A percentile compares a stretch with the other conserved stretches of the same genome.
These are phyloP conservation scores for Cystobasidium ongulense DNA, from an alignment of 768 basidiomycete genomes.

Conservation along the genomic window DNA sequence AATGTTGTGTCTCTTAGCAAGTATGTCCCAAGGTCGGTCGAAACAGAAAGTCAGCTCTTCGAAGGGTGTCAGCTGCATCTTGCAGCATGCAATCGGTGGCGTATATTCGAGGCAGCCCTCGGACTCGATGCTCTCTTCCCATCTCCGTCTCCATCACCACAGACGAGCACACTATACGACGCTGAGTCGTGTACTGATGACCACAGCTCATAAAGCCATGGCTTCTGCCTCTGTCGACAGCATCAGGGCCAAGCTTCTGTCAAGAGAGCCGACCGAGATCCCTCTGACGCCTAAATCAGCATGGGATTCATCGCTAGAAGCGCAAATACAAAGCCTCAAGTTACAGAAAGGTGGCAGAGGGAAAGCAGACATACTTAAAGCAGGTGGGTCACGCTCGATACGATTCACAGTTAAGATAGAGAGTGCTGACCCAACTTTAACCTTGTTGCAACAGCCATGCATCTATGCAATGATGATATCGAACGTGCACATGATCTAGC, in stretches of 20 bases:
- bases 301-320: neutral
- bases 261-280: neutral
- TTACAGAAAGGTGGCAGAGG: neutral
- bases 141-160: too few species aligned
- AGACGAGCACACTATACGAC: too few species aligned
- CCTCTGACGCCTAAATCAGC: neutral
- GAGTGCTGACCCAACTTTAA: neutral
- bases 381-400: neutral
- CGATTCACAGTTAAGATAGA: too few species aligned
- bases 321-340: neutral
- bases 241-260: neutral
- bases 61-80: neutral
- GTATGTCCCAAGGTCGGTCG: too few species aligned
- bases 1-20: neutral
- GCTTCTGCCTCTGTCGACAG: neutral
- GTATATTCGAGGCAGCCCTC: too few species aligned
- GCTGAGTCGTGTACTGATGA: neutral
- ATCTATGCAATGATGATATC: slow-evolving; percentile 32
- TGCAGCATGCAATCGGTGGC: neutral
- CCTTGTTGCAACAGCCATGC: neutral
- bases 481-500: slow-evolving; percentile 21
- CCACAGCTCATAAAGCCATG: neutral
- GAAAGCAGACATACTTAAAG: neutral
- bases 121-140: too few species aligned
- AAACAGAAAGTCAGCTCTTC: neutral